Conservation (phyloP, 305 asterid species). For the Lippia alba region DNA sequence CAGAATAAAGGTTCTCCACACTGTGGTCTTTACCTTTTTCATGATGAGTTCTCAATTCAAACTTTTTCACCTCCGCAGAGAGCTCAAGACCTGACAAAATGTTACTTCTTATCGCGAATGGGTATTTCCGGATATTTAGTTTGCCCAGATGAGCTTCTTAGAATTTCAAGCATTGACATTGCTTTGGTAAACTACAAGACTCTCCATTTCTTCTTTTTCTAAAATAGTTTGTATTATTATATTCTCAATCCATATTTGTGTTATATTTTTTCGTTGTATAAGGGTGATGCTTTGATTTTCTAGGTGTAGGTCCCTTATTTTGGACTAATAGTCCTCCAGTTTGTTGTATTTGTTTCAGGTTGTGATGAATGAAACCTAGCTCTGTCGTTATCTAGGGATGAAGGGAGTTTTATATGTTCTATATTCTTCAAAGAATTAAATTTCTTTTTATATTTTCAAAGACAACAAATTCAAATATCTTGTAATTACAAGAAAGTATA, state of each 20-base stretch:
- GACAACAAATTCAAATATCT: not conserved
- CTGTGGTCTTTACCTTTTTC: slow-evolving; percentile 26
- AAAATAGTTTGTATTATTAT: slow-evolving; percentile 24
- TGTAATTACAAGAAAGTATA: no score
- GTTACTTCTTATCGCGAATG: slow-evolving; percentile 96
- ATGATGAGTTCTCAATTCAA: slow-evolving; percentile 17
- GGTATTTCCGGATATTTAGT: slow-evolving; percentile 98
- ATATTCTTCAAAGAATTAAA: slow-evolving; percentile 22
- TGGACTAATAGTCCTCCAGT: slow-evolving; percentile 35
- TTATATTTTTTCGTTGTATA: slow-evolving; percentile 25
- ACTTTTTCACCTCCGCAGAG: slow-evolving; percentile 60
- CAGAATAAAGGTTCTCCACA: slow-evolving; percentile 33
- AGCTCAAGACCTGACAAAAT: slow-evolving; percentile 99
- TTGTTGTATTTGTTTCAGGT: slow-evolving; percentile 63
- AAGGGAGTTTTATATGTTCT: slow-evolving; percentile 62
- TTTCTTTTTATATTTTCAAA: slow-evolving; percentile 11
- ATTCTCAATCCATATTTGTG: slow-evolving; percentile 22
- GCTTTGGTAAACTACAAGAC: slow-evolving; percentile 70
- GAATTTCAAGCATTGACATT: slow-evolving; percentile 98
- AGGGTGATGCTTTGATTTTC: slow-evolving; percentile 33
- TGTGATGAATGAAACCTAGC: slow-evolving; percentile 95
- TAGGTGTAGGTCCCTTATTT: slow-evolving; percentile 25
- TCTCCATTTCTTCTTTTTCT: slow-evolving; percentile 36
- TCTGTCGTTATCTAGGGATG: slow-evolving; percentile 88
- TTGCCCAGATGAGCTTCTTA: slow-evolving; percentile 98